Base-by-base conservation (phyloP, 1,284 basidiomycete genomes). In the Moniliophthora roreri region DNA sequence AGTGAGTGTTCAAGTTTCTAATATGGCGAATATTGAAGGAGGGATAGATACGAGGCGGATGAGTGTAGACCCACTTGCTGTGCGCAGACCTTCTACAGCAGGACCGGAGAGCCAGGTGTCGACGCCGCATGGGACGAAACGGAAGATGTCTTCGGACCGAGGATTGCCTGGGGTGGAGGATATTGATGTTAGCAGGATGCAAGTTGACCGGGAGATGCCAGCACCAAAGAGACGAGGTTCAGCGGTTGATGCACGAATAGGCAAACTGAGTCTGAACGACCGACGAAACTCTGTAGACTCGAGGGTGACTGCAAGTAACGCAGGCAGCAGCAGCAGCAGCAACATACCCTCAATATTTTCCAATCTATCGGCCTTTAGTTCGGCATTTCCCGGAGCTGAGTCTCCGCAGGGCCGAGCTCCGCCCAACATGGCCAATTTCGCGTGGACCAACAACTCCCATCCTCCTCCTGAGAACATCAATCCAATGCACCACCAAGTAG, bases 151-250 rank as follows among this genome's bases (percentile, higher is more conserved):
- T 37, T 73, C 75, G 58, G 88, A 90, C 75, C 78, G 82, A 57
- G 71, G 72, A 53, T 65, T 74, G 11, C 67, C 79, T 26, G 71
- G 79, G 35, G 74, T 75, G 48, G 82, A 84, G 59, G 86, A 87
- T 57, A 70, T 78, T 51, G 87, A 46, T 15, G 44, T 13, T 88
- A 64, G 71, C 81, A n/a, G 81, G 81, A 56, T 79, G 72, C 73
- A 73, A 55, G 62, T 80, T 39, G 85, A 86, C 64, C 59, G 73
- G 32, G 84, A 87, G 55, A 81, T 72, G n/a, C 88, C 85, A 40
- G 83, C 87, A 18, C 77, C 83, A 53, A 93, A 93, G 68, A 82
- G 90, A 61, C 80, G 91, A 49, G 86, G 87, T 47, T 93, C 91
- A 32, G 81, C 86, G 32, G 80, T 89, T 60, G 90, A 92, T 60